A percentile compares a stretch with the other conserved stretches of the same genome.
Conservation (phyloP, 139 green algal species). For the Chlamydomonas sphaeroides region DNA sequence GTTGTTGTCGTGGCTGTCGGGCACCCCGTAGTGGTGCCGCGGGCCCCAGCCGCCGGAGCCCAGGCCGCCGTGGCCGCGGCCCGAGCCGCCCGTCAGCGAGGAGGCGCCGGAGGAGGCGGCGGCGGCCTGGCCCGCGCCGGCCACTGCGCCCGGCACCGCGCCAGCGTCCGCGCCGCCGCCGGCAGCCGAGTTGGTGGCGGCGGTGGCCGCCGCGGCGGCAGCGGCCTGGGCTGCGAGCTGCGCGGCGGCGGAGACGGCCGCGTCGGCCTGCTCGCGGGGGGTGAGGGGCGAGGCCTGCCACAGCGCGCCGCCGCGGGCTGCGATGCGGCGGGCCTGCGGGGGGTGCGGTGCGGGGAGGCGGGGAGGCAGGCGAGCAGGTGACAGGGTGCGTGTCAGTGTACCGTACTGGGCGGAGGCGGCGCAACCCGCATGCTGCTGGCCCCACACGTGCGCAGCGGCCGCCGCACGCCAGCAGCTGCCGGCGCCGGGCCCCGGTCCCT, state of each 20-base stretch:
- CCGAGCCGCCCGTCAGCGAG: too few relatives aligned
- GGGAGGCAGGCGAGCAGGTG: too few relatives aligned
- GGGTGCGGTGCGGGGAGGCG: too few relatives aligned
- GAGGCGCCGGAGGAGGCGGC: not conserved
- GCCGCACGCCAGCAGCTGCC: too few relatives aligned
- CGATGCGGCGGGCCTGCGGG: not conserved
- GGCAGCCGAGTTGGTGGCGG: not conserved
- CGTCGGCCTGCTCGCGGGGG: not conserved
- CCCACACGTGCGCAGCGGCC: too few relatives aligned
- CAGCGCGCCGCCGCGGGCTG: not conserved
- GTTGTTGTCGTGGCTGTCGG: conserved; percentile 71
- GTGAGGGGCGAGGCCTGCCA: not conserved
- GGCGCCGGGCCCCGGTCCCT: too few relatives aligned
- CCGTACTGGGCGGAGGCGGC: too few relatives aligned
- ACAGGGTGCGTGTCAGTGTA: too few relatives aligned
- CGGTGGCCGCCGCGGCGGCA: not conserved
- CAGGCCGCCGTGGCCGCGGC: not conserved
- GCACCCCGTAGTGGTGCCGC: conserved; percentile 39
- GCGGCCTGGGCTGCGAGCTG: not conserved
- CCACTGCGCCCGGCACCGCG: not conserved
- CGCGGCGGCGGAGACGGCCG: too few relatives aligned
- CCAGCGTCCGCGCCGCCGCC: not conserved
- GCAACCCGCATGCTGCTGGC: too few relatives aligned
- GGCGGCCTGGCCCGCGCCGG: not conserved
- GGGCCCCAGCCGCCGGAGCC: not conserved